A percentile compares a stretch with the other conserved stretches of the same genome.
These are phyloP conservation scores for Alternaria triticimaculans DNA, from an alignment of 2,329 filamentous ascomycete species.

Conservation along the genomic window DNA sequence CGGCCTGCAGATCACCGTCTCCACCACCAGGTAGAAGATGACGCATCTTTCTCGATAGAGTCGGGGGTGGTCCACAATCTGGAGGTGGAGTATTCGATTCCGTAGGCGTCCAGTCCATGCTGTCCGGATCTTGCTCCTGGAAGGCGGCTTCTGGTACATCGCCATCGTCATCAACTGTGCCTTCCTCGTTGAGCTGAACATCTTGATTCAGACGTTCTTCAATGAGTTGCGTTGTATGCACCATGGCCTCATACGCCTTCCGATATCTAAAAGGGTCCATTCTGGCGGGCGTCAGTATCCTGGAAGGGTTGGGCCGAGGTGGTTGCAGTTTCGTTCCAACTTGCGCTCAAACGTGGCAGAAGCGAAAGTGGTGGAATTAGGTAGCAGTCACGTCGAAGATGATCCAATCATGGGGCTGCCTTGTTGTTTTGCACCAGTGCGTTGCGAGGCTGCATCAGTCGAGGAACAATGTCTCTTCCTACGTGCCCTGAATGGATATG, in stretches of 20 bases:
- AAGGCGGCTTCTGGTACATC: slow-evolving; percentile 18
- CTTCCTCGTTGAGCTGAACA: slow-evolving; percentile 11
- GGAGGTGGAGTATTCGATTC: slow-evolving; percentile 35
- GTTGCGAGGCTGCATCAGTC: slow-evolving; percentile 1
- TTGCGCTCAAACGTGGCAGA: neutral
- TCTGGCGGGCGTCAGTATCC: slow-evolving; percentile 27
- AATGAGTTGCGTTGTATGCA: slow-evolving; percentile 44
- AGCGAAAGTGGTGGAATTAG: neutral
- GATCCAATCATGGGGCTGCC: slow-evolving; percentile 15
- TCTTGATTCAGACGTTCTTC: slow-evolving; percentile 40
- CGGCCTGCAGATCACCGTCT: slow-evolving; percentile 30
- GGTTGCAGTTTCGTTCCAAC: neutral
- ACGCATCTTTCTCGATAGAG: slow-evolving; percentile 40
- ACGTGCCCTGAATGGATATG: neutral
- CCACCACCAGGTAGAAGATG: slow-evolving; percentile 36
- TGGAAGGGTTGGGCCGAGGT: slow-evolving; percentile 4
- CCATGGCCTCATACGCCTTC: slow-evolving; percentile 48
- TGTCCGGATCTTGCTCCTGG: slow-evolving; percentile 43
- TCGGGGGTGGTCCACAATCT: slow-evolving; percentile 39
- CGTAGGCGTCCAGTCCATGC: slow-evolving; percentile 49
- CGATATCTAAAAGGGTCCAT: slow-evolving; percentile 48
- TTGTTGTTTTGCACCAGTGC: slow-evolving; percentile 10
- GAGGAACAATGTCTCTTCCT: slow-evolving; percentile 5
- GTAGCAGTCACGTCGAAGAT: neutral
- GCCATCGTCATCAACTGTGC: slow-evolving; percentile 9